These are phyloP conservation scores for Hanseniaspora jakobsenii DNA, from an alignment of 805 yeast species.

Conservation along the genomic window DNA sequence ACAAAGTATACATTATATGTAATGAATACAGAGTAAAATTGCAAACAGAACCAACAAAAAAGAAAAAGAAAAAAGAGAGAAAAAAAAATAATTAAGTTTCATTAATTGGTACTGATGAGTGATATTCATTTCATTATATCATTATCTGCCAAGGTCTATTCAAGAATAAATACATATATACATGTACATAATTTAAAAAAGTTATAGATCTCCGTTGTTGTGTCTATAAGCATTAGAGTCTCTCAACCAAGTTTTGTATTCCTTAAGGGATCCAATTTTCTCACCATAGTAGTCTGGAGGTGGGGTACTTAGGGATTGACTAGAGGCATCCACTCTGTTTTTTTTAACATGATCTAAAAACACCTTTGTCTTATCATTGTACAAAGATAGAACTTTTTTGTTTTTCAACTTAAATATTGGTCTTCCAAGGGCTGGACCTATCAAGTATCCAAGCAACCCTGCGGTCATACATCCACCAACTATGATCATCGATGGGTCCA, in stretches of 20 bases:
- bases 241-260: slow-evolving; percentile 89
- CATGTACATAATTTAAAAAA: no score
- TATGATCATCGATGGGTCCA: slow-evolving; percentile 76
- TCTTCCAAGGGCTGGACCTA: slow-evolving; percentile 74
- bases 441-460: slow-evolving; percentile 64
- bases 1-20: no score
- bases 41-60: no score
- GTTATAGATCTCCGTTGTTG: slow-evolving; percentile 55
- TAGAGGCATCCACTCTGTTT: slow-evolving; percentile 84
- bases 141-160: neutral
- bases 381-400: slow-evolving; percentile 35
- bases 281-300: slow-evolving; percentile 99
- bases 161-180: neutral
- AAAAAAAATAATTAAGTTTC: no score
- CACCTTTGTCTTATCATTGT: slow-evolving; percentile 51
- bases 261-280: slow-evolving; percentile 72
- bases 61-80: no score
- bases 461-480: slow-evolving; percentile 61
- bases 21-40: no score
- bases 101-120: no score
- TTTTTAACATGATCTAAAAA: slow-evolving; percentile 62
- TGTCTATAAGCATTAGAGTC: slow-evolving; percentile 85
- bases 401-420: slow-evolving; percentile 39
- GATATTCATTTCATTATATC: no score
- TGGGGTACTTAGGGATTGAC: slow-evolving; percentile 83